Base-by-base conservation (phyloP, 2,329 filamentous ascomycete species). In the Verticillium tricorpus region DNA sequence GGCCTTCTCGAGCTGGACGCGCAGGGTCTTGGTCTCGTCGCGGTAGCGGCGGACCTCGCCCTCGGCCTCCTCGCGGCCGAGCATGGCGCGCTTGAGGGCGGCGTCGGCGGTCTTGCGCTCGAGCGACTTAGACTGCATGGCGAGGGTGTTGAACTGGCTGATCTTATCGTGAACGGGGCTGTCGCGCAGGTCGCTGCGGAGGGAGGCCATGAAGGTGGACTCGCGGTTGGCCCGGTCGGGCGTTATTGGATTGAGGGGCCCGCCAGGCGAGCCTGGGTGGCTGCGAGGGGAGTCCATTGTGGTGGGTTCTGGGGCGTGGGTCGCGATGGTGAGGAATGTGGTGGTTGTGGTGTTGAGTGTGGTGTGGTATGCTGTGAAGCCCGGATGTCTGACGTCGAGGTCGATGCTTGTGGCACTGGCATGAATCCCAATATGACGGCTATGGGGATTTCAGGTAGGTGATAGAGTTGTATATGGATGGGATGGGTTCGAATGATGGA, bases 11-110 rank as follows among this genome's bases (percentile, higher is more conserved):
- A 87, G 65, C 60, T 88, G 82, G 64, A 79, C 83, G 62, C 81
- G 80, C 63, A 91, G 71, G 52, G 74, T 69, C 62, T 81, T 78
- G 22, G 76, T 76, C 70, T 92, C 89, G 9, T 91, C 87, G 63
- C 82, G 82, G 68, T 85, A 82, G 52, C 82, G 81, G 64, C 84
- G 82, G 77, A 87, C 81, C 69, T 92, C 88, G n/a, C 76, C 78
- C 76, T 92, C 89, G 14, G 89, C 87, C 75, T 90, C 88, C 70
- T 93, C 89, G 54, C 88, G 82, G 15, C 87, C 88, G 57, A 89
- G 71, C 80, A 88, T 85, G 64, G 87, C 87, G 57, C 87, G 83
- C 72, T 87, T 88, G 17, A 89, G 76, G 34, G 87, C 87, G 35
- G 86, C 86, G 67, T 89, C 87, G 67, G 85, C 86, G 57, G 80